Conservation (phyloP, 192 early-diverging fungal species). For the Lunasporangiospora selenospora region DNA sequence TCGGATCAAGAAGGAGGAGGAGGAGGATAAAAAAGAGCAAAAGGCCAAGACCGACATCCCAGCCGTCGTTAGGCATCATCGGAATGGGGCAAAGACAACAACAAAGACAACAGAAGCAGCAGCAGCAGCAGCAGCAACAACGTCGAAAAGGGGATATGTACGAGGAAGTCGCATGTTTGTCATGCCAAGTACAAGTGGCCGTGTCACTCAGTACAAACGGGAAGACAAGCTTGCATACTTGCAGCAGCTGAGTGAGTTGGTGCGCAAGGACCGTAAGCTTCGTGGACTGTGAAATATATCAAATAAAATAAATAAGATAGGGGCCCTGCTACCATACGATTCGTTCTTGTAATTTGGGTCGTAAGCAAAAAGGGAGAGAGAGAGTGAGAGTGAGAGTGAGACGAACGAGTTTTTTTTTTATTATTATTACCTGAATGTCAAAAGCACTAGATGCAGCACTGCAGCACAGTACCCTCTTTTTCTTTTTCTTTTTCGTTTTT, state of each 20-base stretch:
- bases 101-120: constrained; percentile 7
- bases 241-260: constrained; percentile 35
- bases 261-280: constrained; percentile 26
- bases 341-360: no score
- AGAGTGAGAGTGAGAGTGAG: no score
- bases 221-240: constrained; percentile 66
- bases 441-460: no score
- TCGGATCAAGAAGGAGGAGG: constrained; percentile 3
- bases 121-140: neutral
- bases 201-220: constrained; percentile 67
- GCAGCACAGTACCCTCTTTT: no score
- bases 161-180: constrained; percentile 58
- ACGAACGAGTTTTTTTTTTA: no score
- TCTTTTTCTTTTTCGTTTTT: no score
- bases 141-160: constrained; percentile 6
- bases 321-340: no score
- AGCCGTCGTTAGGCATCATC: neutral
- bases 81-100: constrained; percentile 5
- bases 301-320: no score
- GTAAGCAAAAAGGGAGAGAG: no score
- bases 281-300: constrained; percentile 17
- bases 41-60: constrained; percentile 3
- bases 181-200: constrained; percentile 78
- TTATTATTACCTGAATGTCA: no score
- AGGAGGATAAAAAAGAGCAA: neutral